Conservation (phyloP, 164 flowering plant species). For the Vitis riparia region DNA sequence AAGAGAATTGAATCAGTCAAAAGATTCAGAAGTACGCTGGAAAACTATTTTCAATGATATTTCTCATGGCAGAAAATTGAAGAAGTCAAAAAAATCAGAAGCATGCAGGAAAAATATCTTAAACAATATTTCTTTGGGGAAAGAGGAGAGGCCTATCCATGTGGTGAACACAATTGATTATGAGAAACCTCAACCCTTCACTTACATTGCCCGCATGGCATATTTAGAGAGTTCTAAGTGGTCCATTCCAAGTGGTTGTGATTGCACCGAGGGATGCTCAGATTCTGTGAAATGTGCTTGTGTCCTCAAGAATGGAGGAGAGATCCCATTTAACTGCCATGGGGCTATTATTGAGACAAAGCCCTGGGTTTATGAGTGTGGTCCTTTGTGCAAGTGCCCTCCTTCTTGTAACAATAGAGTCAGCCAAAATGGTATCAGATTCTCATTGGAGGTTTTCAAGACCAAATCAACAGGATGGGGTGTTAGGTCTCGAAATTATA, state of each 20-base stretch:
- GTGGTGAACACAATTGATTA: slow-evolving; percentile 5
- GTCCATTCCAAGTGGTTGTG: slow-evolving; percentile 5
- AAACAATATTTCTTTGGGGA: slow-evolving; percentile 1
- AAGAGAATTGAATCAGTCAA: background rate
- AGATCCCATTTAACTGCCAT: slow-evolving; percentile 36
- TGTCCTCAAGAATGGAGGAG: slow-evolving; percentile 35
- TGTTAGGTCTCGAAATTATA: slow-evolving; percentile 77
- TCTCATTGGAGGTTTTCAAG: slow-evolving; percentile 67
- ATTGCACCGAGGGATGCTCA: slow-evolving; percentile 13
- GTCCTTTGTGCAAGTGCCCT: slow-evolving; percentile 46
- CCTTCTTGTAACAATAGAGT: slow-evolving; percentile 57
- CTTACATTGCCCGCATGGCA: slow-evolving; percentile 2
- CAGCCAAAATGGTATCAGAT: slow-evolving; percentile 54
- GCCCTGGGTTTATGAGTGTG: slow-evolving; percentile 50
- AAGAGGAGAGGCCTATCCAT: slow-evolving; percentile 15
- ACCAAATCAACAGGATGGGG: slow-evolving; percentile 78
- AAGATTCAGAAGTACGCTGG: background rate
- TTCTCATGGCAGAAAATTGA: background rate
- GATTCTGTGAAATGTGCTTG: slow-evolving; percentile 42
- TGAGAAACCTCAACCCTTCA: slow-evolving; percentile 9
- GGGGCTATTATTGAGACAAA: slow-evolving; percentile 40
- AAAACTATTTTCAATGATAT: slow-evolving; percentile 4
- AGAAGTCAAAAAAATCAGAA: too few species aligned
- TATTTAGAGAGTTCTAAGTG: too few species aligned
- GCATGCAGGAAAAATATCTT: too few species aligned